These are phyloP conservation scores for Sarocladium strictum DNA, from an alignment of 2,329 filamentous ascomycete species.

Conservation along the genomic window DNA sequence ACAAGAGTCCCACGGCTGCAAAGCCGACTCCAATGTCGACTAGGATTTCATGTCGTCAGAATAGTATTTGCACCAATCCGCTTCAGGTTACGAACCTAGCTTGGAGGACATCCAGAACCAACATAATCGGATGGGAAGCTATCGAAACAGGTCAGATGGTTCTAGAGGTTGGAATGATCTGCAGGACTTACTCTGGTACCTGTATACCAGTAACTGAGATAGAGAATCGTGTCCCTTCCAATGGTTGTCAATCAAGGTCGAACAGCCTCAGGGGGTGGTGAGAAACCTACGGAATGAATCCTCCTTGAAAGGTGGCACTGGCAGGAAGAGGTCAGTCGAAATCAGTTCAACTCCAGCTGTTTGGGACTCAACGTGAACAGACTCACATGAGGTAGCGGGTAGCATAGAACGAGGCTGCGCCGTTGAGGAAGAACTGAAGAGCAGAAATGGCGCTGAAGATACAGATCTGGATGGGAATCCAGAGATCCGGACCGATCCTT, in stretches of 20 bases:
- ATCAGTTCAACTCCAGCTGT: background rate
- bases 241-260: background rate
- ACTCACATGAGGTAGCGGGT: slow-evolving; percentile 25
- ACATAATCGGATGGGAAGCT: slow-evolving; percentile 58
- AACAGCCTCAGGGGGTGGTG: background rate
- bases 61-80: too few species aligned
- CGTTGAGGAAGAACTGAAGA: slow-evolving; percentile 26
- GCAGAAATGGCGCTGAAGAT: slow-evolving; percentile 26
- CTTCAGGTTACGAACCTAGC: slow-evolving; percentile 19
- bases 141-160: slow-evolving; percentile 10
- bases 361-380: too few species aligned
- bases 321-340: background rate
- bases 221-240: slow-evolving; percentile 41
- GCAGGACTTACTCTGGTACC: slow-evolving; percentile 34
- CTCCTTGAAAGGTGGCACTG: slow-evolving; percentile 34
- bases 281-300: slow-evolving; percentile 54
- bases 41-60: too few species aligned
- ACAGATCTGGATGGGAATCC: slow-evolving; percentile 43
- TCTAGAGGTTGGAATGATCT: background rate
- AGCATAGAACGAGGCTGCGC: slow-evolving; percentile 25
- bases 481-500: slow-evolving; percentile 37
- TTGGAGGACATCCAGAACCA: slow-evolving; percentile 57
- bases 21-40: slow-evolving; percentile 46
- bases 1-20: slow-evolving; percentile 49
- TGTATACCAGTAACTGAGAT: slow-evolving; percentile 67